These are phyloP conservation scores for Pleurotus pulmonarius DNA, from an alignment of 768 basidiomycete genomes.

Conservation along the genomic window DNA sequence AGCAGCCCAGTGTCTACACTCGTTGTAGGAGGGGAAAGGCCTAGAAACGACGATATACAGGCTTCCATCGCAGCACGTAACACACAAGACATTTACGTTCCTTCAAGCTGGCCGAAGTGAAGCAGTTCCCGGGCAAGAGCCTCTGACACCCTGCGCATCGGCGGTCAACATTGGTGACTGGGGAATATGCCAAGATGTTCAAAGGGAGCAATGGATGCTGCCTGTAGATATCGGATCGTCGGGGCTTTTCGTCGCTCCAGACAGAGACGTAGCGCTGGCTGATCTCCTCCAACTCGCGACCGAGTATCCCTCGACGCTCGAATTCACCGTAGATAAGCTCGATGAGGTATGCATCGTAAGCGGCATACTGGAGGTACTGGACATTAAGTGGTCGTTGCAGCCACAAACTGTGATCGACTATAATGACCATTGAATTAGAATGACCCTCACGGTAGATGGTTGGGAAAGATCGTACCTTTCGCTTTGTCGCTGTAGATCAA, in stretches of 20 bases:
- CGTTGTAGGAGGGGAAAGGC: no score
- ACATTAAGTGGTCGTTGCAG: not conserved
- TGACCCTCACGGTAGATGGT: not conserved
- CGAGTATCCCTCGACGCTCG: not conserved
- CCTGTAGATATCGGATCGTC: not conserved
- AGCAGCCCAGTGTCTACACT: no score
- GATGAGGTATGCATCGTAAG: constrained; percentile 1
- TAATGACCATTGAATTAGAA: not conserved
- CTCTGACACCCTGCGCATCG: no score
- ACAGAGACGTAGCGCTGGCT: not conserved
- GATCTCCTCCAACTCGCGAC: not conserved
- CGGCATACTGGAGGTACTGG: not conserved
- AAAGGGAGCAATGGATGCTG: constrained; percentile 1
- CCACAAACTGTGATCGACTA: constrained; percentile 1
- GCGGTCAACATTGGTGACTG: no score
- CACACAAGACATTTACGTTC: no score
- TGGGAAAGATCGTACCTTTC: not conserved
- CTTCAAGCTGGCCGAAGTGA: no score
- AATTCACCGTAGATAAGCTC: not conserved
- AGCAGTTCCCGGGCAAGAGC: no score
- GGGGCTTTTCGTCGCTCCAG: not conserved
- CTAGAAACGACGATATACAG: no score
- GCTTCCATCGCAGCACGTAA: no score
- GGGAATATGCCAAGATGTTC: not conserved
- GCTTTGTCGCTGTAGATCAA: not conserved